Percentiles rank a stretch among this genome's conserved stretches.
These are phyloP conservation scores for Fusarium sambucinum DNA, from an alignment of 2,329 filamentous ascomycete species.

Conservation along the genomic window DNA sequence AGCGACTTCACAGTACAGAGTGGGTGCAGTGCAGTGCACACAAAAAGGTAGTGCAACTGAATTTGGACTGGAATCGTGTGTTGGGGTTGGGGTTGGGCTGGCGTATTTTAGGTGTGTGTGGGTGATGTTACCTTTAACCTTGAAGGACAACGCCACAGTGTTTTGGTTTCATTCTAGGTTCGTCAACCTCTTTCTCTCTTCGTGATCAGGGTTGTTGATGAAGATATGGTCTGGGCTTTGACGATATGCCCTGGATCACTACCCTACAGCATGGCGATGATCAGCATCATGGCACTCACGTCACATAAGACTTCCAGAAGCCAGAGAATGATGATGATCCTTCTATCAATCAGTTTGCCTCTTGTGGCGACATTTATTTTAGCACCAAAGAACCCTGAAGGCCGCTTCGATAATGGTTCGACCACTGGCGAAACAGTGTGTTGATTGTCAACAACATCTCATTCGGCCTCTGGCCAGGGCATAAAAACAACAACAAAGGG, in stretches of 20 bases:
- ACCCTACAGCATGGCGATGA: constrained; percentile 23
- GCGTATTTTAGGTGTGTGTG: constrained; percentile 16
- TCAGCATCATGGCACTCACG: constrained; percentile 10
- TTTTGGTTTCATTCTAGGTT: constrained; percentile 12
- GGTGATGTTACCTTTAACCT: constrained; percentile 25
- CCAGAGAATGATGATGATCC: constrained; percentile 18
- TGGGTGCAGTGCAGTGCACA: constrained; percentile 1
- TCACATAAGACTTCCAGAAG: constrained; percentile 36
- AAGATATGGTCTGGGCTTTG: constrained; percentile 18
- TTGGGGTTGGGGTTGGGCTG: constrained; percentile 30
- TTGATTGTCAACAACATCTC: constrained; percentile 26
- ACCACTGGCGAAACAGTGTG: constrained; percentile 33
- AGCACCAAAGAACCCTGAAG: constrained; percentile 11
- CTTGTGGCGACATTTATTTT: constrained; percentile 28
- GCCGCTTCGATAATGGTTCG: constrained; percentile 23
- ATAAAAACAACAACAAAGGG: constrained; percentile 21
- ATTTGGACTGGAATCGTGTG: constrained; percentile 12
- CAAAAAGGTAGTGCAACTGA: constrained; percentile 3
- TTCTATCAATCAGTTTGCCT: constrained; percentile 28
- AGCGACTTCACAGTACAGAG: constrained; percentile 27
- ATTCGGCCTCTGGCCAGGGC: constrained; percentile 35
- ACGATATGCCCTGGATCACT: constrained; percentile 24
- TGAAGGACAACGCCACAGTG: constrained; percentile 24
- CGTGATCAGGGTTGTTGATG: constrained; percentile 23
- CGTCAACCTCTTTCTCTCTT: constrained; percentile 27